Percentiles rank a stretch among this genome's conserved stretches.
These are phyloP conservation scores for Epichloe brachyelytri DNA, from an alignment of 2,329 filamentous ascomycete genomes.

Conservation along the genomic window DNA sequence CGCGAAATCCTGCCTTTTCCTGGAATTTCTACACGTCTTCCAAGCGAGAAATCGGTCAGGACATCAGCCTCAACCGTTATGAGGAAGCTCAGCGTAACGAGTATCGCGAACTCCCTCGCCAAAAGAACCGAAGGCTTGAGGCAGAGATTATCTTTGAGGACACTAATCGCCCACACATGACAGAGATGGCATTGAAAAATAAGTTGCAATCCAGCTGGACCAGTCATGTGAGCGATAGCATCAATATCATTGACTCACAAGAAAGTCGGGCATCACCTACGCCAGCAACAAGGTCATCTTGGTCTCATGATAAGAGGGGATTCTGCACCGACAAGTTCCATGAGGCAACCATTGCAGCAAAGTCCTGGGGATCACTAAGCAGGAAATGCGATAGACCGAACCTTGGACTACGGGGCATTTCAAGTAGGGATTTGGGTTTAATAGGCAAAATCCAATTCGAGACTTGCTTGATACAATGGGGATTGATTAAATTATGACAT, in stretches of 20 bases:
- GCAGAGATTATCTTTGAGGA: slow-evolving; percentile 9
- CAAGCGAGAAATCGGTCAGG: slow-evolving; percentile 60
- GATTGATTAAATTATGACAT: background rate
- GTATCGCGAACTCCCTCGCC: slow-evolving; percentile 63
- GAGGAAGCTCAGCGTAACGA: slow-evolving; percentile 73
- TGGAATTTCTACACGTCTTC: slow-evolving; percentile 55
- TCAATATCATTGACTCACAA: background rate
- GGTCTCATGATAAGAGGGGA: background rate
- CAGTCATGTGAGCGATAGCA: background rate
- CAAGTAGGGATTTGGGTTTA: background rate
- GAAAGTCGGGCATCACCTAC: background rate
- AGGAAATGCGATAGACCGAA: background rate
- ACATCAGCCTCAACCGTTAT: slow-evolving; percentile 78
- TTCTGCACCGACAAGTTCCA: background rate
- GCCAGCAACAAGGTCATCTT: background rate
- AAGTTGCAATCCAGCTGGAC: background rate
- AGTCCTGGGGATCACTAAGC: slow-evolving; percentile 5
- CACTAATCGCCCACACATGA: background rate
- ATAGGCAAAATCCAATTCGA: background rate
- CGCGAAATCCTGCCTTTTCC: slow-evolving; percentile 69
- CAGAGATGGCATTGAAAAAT: background rate
- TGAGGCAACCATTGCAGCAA: background rate
- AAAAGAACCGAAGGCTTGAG: slow-evolving; percentile 51
- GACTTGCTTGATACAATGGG: background rate
- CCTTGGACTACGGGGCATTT: background rate